Base-by-base conservation (phyloP, 2,329 filamentous ascomycete genomes). In the Trichophaea hybrida region DNA sequence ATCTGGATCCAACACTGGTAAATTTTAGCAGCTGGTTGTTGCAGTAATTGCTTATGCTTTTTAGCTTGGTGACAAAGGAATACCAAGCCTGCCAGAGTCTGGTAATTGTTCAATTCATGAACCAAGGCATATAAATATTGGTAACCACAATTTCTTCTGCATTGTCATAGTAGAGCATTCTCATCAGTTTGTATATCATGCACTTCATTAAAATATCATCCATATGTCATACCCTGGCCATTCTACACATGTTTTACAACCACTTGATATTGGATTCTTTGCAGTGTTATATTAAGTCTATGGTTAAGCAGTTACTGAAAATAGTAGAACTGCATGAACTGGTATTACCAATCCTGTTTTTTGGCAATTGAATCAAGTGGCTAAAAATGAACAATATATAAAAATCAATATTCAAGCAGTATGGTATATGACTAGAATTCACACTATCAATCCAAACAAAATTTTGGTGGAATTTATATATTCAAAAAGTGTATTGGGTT, bases 261-360 rank as follows among this genome's bases (percentile, higher is more conserved):
- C 58, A 38, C 58, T 65, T 15, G 50, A 65, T 59, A 53, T 66
- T 57, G 46, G 15, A 3, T 37, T 65, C 13, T 65, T 65, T 48
- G 43, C 38, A 6, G 60, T 56, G 7, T 17, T 67, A 13, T 49
- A 63, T 13, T 34, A 33, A 6, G 24, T 51, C 33, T 64, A 64
- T 53, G 34, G 48, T 1, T 17, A 46, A 43, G 32, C 46, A 2
- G 12, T 58, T 13, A 53, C 58, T 57, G 33, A 56, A 7, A 46
- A 44, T 32, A 17, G 48, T 5, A 37, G 52, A 13, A 32, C 37
- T 7, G 17, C 8, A 8, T 7, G 46, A 24, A 49, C 15, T 8
- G 15, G 46, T 7, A 24, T 49, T 17, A 61, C 31, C 10, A 61
- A 61, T 33, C 38, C 52, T 15, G 59, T 46, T 5, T 61, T 63